These are phyloP conservation scores for Pyrus bretschneideri DNA, from an alignment of 306 rosid genomes.

Conservation along the genomic window DNA sequence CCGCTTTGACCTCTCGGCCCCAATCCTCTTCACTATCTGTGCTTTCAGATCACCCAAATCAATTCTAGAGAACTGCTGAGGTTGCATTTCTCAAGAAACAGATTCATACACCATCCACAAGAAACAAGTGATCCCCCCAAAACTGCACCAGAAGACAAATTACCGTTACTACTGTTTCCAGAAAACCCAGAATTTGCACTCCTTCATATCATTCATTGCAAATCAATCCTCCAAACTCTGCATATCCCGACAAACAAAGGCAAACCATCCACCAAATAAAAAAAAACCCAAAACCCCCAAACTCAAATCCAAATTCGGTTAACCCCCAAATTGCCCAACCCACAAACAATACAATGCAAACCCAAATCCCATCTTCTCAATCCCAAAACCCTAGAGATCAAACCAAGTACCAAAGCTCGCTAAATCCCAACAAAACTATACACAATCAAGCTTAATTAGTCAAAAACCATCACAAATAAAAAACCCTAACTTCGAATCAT, in stretches of 20 bases:
- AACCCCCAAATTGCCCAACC: constrained; percentile 37
- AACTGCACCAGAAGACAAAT: constrained; percentile 39
- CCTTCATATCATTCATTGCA: constrained; percentile 39
- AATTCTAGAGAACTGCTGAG: constrained; percentile 83
- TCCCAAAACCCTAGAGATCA: constrained; percentile 88
- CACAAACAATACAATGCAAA: constrained; percentile 46
- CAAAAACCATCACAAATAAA: constrained; percentile 31
- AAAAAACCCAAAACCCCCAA: constrained; percentile 33
- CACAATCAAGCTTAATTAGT: constrained; percentile 26
- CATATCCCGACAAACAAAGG: constrained; percentile 26
- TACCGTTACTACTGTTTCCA: constrained; percentile 39
- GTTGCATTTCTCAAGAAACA: constrained; percentile 80
- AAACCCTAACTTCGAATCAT: constrained; percentile 58
- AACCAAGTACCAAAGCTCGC: constrained; percentile 29
- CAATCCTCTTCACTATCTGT: constrained; percentile 74
- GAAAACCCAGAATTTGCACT: constrained; percentile 43
- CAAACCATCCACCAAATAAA: constrained; percentile 21
- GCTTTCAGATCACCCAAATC: constrained; percentile 87
- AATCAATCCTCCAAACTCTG: constrained; percentile 24
- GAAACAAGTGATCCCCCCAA: constrained; percentile 31
- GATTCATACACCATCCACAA: constrained; percentile 68
- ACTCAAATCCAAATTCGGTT: constrained; percentile 23
- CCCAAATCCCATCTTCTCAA: constrained; percentile 54
- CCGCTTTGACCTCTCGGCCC: constrained; percentile 62
- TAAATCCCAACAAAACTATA: constrained; percentile 26